phyloP scores from a whole-genome alignment of 805 yeast genomes.

The Candida sithepensis region DNA sequence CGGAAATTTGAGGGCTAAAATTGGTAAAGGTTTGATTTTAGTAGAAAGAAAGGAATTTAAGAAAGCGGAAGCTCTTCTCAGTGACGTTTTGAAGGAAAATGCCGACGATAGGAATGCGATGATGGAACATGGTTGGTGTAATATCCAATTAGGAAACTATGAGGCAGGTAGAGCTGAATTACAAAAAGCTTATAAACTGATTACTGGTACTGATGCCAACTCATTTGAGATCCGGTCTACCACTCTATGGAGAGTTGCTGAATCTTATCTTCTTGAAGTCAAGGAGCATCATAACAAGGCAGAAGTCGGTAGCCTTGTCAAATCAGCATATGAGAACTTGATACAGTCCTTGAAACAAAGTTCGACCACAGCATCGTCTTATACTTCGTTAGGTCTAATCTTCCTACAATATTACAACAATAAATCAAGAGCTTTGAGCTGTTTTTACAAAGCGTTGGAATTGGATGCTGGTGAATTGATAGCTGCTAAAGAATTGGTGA shows the following conservation, averaged over 20 bases:
- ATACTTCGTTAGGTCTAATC: constrained; percentile 75
- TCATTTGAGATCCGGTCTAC: constrained; percentile 56
- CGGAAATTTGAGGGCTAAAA: constrained; percentile 49
- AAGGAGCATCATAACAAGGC: constrained; percentile 18
- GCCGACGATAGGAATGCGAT: constrained; percentile 59
- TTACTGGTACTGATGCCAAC: constrained; percentile 47
- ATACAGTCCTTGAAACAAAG: constrained; percentile 60
- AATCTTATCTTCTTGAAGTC: constrained; percentile 45
- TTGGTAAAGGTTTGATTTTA: constrained; percentile 79
- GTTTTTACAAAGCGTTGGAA: constrained; percentile 88
- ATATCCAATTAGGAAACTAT: constrained; percentile 49
- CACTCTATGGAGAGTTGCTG: constrained; percentile 71
- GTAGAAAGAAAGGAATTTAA: constrained; percentile 58
- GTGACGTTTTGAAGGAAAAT: constrained; percentile 42
- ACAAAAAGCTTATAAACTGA: constrained; percentile 38
- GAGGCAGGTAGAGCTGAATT: constrained; percentile 51
- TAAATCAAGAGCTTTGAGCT: constrained; percentile 67
- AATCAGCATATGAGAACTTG: constrained; percentile 54
- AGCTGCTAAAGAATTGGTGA: constrained; percentile 72
- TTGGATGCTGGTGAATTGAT: constrained; percentile 69
- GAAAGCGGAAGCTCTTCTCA: constrained; percentile 53
- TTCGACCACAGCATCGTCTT: constrained; percentile 71
- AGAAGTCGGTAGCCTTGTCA: constrained; percentile 27
- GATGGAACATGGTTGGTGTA: constrained; percentile 77
- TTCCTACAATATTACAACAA: constrained; percentile 61